These are phyloP conservation scores for Pilobolus umbonatus DNA, from an alignment of 192 early-diverging fungal species.

Conservation along the genomic window DNA sequence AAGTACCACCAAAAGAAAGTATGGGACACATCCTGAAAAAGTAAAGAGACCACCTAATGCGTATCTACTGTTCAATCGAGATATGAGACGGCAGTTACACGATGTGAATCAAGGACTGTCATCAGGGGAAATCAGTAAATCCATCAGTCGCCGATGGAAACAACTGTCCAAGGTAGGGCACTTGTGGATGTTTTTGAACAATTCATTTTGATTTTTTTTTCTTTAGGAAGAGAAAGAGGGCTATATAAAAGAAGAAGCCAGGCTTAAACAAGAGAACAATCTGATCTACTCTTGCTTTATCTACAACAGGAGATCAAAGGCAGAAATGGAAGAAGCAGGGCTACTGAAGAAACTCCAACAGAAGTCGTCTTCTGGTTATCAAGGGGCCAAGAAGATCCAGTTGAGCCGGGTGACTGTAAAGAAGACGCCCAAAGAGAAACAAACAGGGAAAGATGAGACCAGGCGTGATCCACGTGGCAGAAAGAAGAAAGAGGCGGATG, in stretches of 20 bases:
- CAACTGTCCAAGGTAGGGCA: constrained; percentile 32
- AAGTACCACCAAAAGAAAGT: constrained; percentile 6
- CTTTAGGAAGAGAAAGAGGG: constrained; percentile 30
- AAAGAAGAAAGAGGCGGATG: constrained; percentile 63
- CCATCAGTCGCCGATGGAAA: constrained; percentile 52
- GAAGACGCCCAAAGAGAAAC: background rate
- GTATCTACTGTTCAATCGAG: constrained; percentile 56
- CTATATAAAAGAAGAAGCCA: constrained; percentile 43
- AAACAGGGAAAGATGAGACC: background rate
- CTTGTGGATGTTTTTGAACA: background rate
- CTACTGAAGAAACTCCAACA: constrained; percentile 20
- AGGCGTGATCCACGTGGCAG: constrained; percentile 36
- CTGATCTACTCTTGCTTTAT: constrained; percentile 51
- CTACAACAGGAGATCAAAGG: constrained; percentile 55
- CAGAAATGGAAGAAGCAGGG: constrained; percentile 47
- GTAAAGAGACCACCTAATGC: constrained; percentile 56
- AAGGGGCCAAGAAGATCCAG: too few species aligned
- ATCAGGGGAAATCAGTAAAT: constrained; percentile 53
- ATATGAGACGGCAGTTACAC: constrained; percentile 51
- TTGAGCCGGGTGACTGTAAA: too few species aligned
- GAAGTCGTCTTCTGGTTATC: too few species aligned
- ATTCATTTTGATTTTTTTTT: background rate
- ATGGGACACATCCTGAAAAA: constrained; percentile 20
- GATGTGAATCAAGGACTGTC: constrained; percentile 50
- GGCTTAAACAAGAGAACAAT: constrained; percentile 44